Evolutionary conservation across 2,329 filamentous ascomycete genomes (phyloP).

Genomic region (Colletotrichum endophyticum): DNA sequence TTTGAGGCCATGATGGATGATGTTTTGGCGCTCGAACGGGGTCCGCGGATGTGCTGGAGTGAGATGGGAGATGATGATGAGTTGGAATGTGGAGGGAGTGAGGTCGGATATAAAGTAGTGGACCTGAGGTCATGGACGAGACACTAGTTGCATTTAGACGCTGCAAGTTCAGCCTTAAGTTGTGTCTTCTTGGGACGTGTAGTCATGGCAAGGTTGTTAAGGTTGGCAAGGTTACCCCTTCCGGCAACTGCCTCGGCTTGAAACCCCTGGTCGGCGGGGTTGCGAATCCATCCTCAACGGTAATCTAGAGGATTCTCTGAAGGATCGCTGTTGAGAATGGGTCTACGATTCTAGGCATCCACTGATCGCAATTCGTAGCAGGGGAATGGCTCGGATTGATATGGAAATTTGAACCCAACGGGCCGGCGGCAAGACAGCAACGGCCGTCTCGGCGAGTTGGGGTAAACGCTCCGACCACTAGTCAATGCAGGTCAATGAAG

Average conservation of each 20-base stretch:
- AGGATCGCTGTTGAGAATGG: background rate
- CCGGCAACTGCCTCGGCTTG: conserved; percentile 1
- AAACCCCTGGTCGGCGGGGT: background rate
- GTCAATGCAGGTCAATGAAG: background rate
- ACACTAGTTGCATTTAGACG: background rate
- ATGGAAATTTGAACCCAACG: background rate
- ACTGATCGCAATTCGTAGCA: background rate
- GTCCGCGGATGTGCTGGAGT: background rate
- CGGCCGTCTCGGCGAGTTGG: background rate
- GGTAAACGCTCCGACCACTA: background rate
- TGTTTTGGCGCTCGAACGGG: background rate
- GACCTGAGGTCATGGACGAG: conserved; percentile 7
- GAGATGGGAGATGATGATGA: background rate
- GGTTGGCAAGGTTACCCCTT: background rate
- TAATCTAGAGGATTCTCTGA: background rate
- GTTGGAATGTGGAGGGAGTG: background rate
- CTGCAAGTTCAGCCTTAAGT: background rate
- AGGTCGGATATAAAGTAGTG: conserved; percentile 1
- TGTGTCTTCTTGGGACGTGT: background rate
- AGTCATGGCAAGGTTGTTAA: background rate
- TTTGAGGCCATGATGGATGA: conserved; percentile 30
- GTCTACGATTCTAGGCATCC: background rate
- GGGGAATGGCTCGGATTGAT: background rate
- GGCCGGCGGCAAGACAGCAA: background rate
- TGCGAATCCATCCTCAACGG: background rate